Evolutionary conservation across 495 filamentous ascomycete genomes (phyloP), one percentile per base, ranked within the genome.

Genomic region (Penicillium diatomitis): DNA sequence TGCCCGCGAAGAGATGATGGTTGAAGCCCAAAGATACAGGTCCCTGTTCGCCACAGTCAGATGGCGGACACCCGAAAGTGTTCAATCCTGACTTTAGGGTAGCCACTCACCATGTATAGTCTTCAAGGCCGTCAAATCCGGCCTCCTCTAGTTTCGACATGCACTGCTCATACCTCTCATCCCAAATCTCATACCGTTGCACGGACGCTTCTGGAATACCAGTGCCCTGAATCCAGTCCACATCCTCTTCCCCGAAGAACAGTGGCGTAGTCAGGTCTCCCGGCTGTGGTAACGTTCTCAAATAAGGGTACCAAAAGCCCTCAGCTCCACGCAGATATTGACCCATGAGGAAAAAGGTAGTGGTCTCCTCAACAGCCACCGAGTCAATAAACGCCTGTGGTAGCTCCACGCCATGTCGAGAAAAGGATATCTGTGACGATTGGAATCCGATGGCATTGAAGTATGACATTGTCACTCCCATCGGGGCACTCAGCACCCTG

Each of bases 271-370:
- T 73, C 51, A 83, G 66, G 2, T 71, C 66, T 3, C 71, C 67
- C 5, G 73, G 71, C 43, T 60, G 58, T n/a, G 83, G 83, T 38
- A 87, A 51, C 27, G 72, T 73, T 10, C 67, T 62, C 10, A 86
- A 57, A 62, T 86, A 87, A 3, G 81, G 79, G 56, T 63, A 69
- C 83, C 83, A 87, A 49, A 77, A 79, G 1, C 78, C 74, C n/a
- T 67, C 47, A 10, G 61, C 34, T 1, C 65, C 68, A 5, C 73
- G 60, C 34, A 81, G 52, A 53, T 70, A 71, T 55, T 87, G 78
- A 27, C 77, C 68, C 46, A 81, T 72, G 0, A 87, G 66, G 53
- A 83, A 81, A 52, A 84, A 78, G 0, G 66, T 61, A 12, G 58
- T 55, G 4, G 64, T 63, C 47, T 74, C 69, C 39, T 71, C 68